Base-by-base conservation (phyloP, 2,329 filamentous ascomycete species). In the Aspergillus neoniger region DNA sequence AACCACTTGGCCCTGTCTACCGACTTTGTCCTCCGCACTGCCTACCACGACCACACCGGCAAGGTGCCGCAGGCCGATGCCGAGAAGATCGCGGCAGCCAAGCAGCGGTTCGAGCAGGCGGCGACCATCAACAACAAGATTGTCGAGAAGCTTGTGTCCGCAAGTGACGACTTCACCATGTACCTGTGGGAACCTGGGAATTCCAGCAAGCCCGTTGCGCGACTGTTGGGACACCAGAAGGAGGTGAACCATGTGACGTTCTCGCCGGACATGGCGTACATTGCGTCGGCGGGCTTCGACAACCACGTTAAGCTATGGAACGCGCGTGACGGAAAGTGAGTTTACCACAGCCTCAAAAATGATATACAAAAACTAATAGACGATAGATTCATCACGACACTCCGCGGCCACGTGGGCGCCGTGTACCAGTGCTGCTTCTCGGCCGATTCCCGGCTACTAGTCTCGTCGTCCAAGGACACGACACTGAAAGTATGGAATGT, bases 401-500 rank as follows among this genome's bases (percentile, higher is more conserved):
- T 98, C 30, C 86, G 93, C 57, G 95, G 92, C 7, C 95, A 98
- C 76, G 93, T 92, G 4, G 92, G 90, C 1, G 89, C 93, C 1
- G 93, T 98, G 15, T 98, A 97, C 74, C 92, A 96, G 79, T 92
- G 91, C 70, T 88, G 90, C 44, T 99, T 97, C 80, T 96, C 91
- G 10, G 91, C 95, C 2, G 95, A 99, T 75, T 96, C 91, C 17
- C 83, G 94, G n/a, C 79, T 96, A 30, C 80, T 98, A 4, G 93
- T 96, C 14, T 96, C 91, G 32, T 90, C 86, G 2, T 93, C 89
- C 63, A 96, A 96, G 75, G 95, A 98, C 73, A 95, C 91, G 2
- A 98, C 95, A 0, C 79, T 98, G 52, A 98, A 96, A 74, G 91
- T 96, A 5, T 99, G 94, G 93, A 92, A 96, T 70, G 90, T 96